phyloP scores from a whole-genome alignment of 306 rosid species.

The Cucurbita moschata region DNA sequence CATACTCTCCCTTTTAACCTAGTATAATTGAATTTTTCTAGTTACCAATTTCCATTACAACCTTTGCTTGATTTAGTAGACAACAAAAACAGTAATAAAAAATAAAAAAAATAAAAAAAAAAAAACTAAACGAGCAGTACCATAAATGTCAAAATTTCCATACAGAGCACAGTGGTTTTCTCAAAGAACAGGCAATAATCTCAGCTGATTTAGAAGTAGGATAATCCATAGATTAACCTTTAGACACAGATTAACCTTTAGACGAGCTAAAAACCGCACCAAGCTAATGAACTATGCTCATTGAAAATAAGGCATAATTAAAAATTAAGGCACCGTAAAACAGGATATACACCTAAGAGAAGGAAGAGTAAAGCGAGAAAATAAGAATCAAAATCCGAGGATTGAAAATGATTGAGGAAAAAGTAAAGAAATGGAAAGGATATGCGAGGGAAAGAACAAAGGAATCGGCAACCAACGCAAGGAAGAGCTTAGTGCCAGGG shows the following conservation, averaged over 20 bases:
- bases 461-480: constrained; percentile 47
- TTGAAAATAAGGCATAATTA: not conserved
- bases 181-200: not conserved
- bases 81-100: not conserved
- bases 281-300: not conserved
- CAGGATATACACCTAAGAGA: not conserved
- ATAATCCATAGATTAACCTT: not conserved
- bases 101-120: not conserved
- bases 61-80: not conserved
- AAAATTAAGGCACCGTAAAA: not conserved
- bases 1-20: not conserved
- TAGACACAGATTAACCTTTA: not conserved
- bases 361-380: not conserved
- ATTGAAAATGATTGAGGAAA: not conserved
- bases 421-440: constrained; percentile 19
- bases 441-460: constrained; percentile 67
- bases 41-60: not conserved
- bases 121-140: not conserved
- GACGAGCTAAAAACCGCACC: not conserved
- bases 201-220: not conserved
- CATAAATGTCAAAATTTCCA: not conserved
- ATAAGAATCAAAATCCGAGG: not conserved
- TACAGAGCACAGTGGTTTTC: not conserved
- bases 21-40: not conserved
- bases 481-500: constrained; percentile 34